These are phyloP conservation scores for Acer yangbiense DNA, from an alignment of 345 rosid genomes.

Conservation along the genomic window DNA sequence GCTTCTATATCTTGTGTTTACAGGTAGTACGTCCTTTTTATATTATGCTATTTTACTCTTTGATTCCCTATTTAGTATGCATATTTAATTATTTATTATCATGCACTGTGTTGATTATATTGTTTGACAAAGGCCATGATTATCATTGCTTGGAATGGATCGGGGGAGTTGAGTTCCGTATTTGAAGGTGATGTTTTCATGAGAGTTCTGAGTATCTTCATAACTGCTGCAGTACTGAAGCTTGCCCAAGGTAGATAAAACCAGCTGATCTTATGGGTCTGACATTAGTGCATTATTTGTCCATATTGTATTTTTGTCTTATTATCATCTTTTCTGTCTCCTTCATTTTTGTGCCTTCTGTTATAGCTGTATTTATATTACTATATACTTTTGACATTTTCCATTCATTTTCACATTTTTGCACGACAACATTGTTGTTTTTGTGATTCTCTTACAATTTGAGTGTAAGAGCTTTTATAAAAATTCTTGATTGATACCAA, in stretches of 20 bases:
- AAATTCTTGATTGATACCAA: neutral
- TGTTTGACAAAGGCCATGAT: slow-evolving; percentile 55
- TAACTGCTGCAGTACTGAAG: slow-evolving; percentile 60
- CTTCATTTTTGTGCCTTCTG: neutral
- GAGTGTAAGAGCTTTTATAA: neutral
- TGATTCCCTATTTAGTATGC: slow-evolving; percentile 13
- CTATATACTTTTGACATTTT: neutral
- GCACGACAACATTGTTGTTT: neutral
- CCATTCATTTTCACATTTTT: neutral
- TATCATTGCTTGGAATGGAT: slow-evolving; percentile 64
- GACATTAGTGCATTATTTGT: neutral
- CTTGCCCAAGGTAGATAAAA: slow-evolving; percentile 53
- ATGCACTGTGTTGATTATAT: slow-evolving; percentile 17
- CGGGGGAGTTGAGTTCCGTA: slow-evolving; percentile 40
- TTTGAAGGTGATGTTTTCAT: slow-evolving; percentile 55
- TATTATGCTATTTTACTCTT: slow-evolving; percentile 5
- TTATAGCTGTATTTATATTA: neutral
- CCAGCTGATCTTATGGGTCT: neutral
- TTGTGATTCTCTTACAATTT: neutral
- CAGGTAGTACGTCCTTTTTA: slow-evolving; percentile 37
- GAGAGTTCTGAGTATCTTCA: slow-evolving; percentile 61
- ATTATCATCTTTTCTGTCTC: neutral
- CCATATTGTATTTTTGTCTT: slow-evolving; percentile 7
- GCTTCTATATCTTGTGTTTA: slow-evolving; percentile 55
- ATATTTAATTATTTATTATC: slow-evolving; percentile 15